Conservation (phyloP, 2,329 filamentous ascomycete genomes). For the Cercospora zeae-maydis region DNA sequence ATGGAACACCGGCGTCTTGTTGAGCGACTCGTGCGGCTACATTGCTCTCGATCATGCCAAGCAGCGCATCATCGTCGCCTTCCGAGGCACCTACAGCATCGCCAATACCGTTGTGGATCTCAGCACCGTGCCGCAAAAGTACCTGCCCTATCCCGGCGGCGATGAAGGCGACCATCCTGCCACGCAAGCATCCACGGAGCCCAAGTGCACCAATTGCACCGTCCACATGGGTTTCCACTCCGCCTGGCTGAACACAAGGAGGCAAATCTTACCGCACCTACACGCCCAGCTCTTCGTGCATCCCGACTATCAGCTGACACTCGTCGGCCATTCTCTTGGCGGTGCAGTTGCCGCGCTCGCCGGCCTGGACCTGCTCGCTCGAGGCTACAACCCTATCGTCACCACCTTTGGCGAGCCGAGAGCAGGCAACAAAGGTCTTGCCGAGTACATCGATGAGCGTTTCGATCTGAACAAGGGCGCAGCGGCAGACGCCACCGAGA, state of each 20-base stretch:
- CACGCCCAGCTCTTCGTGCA: constrained; percentile 57
- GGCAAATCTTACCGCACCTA: constrained; percentile 65
- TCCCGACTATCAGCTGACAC: constrained; percentile 67
- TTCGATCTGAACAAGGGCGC: constrained; percentile 39
- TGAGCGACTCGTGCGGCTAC: constrained; percentile 91
- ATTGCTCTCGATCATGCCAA: constrained; percentile 75
- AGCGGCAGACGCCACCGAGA: constrained; percentile 22
- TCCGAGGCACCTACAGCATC: constrained; percentile 91
- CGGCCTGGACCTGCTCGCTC: constrained; percentile 71
- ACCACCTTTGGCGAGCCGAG: constrained; percentile 92
- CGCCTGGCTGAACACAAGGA: constrained; percentile 75
- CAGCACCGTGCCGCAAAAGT: constrained; percentile 83
- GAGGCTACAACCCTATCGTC: constrained; percentile 71
- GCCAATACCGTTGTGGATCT: constrained; percentile 88
- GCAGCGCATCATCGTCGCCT: constrained; percentile 75
- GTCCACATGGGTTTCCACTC: constrained; percentile 87
- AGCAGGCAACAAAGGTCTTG: constrained; percentile 54
- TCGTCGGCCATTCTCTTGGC: constrained; percentile 88
- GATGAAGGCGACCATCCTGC: constrained; percentile 36
- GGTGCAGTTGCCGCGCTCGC: constrained; percentile 88
- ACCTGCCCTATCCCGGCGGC: constrained; percentile 73
- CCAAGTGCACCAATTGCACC: constrained; percentile 77
- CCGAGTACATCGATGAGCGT: constrained; percentile 51
- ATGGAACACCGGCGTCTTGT: constrained; percentile 83
- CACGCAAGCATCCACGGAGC: constrained; percentile 35